Evolutionary conservation across 1,139 yeast species (phyloP).

Genomic region (Schwanniomyces etchellsii): DNA sequence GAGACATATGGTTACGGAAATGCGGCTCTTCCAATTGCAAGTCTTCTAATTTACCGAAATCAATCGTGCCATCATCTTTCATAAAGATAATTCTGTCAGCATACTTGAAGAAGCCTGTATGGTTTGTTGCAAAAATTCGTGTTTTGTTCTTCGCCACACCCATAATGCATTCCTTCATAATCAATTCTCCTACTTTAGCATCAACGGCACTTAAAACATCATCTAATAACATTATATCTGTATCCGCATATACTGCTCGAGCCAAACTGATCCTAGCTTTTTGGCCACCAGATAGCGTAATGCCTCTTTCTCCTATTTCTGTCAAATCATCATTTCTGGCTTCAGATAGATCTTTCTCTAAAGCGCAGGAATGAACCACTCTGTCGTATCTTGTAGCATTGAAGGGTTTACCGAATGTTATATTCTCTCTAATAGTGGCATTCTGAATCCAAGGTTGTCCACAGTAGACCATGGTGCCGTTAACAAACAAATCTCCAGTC

Average conservation of each 20-base stretch:
- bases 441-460: constrained; percentile 50
- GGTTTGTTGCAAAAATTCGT: constrained; percentile 44
- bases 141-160: constrained; percentile 32
- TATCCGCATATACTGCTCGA: constrained; percentile 37
- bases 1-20: constrained; percentile 28
- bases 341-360: constrained; percentile 30
- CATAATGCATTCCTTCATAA: constrained; percentile 33
- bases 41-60: constrained; percentile 34
- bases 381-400: constrained; percentile 22
- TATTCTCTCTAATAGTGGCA: constrained; percentile 36
- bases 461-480: constrained; percentile 39
- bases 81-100: constrained; percentile 37
- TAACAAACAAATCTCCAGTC: constrained; percentile 31
- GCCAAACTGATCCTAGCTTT: constrained; percentile 44
- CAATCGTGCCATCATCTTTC: constrained; percentile 35
- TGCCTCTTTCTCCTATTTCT: constrained; percentile 45
- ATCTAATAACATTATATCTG: constrained; percentile 37
- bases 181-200: constrained; percentile 44
- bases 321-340: constrained; percentile 41
- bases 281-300: constrained; percentile 46
- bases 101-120: constrained; percentile 35
- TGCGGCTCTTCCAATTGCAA: constrained; percentile 26
- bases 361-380: constrained; percentile 30
- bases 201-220: constrained; percentile 48
- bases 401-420: constrained; percentile 25